These are phyloP conservation scores for Aegilops sharonensis DNA, from an alignment of 176 grass and related monocot genomes.

Conservation along the genomic window DNA sequence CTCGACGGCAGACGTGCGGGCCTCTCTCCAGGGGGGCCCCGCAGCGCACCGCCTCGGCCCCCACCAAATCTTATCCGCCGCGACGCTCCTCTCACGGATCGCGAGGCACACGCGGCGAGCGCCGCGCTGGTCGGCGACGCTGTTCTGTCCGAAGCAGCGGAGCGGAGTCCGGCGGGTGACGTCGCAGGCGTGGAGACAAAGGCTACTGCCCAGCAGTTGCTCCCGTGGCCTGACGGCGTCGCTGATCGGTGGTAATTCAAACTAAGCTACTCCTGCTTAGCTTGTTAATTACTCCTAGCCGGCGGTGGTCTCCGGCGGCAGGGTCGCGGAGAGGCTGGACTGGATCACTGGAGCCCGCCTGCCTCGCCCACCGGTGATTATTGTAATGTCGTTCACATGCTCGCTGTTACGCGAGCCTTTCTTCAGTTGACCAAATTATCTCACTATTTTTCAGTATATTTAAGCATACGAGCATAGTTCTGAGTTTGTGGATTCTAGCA, in stretches of 20 bases:
- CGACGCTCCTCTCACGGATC: background rate
- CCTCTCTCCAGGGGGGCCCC: slow-evolving; percentile 12
- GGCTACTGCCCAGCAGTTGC: background rate
- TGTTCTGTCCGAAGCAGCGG: background rate
- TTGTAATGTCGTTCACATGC: background rate
- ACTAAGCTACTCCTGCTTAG: background rate
- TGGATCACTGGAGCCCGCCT: background rate
- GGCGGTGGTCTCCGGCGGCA: background rate
- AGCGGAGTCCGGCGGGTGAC: too few species aligned
- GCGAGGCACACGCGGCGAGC: background rate
- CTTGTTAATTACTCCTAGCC: background rate
- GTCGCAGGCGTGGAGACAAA: slow-evolving; percentile 24
- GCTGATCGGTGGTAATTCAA: background rate
- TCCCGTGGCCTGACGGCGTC: background rate
- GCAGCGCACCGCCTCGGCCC: background rate
- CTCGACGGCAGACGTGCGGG: background rate
- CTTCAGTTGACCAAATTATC: background rate
- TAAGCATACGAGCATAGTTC: background rate
- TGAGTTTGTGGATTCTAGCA: too few species aligned
- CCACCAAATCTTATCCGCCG: slow-evolving; percentile 27
- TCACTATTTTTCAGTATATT: background rate
- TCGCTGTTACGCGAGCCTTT: background rate
- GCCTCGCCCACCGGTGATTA: background rate
- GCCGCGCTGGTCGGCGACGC: background rate
- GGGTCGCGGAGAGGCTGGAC: background rate